Percentiles rank a stretch among this genome's conserved stretches.
These are phyloP conservation scores for Rasamsonia emersonii DNA, from an alignment of 2,329 filamentous ascomycete species.

Conservation along the genomic window DNA sequence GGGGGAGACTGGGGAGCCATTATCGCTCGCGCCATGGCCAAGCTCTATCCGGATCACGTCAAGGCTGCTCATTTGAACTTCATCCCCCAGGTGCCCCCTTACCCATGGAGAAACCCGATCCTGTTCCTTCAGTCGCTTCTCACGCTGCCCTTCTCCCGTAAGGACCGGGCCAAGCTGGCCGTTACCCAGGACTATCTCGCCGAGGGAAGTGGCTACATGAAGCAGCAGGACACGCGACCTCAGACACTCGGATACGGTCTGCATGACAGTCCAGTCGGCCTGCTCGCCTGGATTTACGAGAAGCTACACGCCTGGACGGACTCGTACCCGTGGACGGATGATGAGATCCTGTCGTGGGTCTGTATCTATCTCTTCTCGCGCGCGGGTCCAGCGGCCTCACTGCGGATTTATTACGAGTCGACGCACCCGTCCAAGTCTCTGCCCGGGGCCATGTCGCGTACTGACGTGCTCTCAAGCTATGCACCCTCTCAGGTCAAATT, in stretches of 20 bases:
- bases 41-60: constrained; percentile 49
- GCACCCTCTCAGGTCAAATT: constrained; percentile 41
- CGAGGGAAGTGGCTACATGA: constrained; percentile 43
- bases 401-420: constrained; percentile 65
- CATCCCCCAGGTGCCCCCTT: constrained; percentile 41
- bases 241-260: constrained; percentile 64
- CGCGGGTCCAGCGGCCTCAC: constrained; percentile 59
- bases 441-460: constrained; percentile 10
- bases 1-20: constrained; percentile 63
- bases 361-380: constrained; percentile 63
- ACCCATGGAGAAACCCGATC: constrained; percentile 44
- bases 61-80: constrained; percentile 58
- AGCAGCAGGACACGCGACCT: constrained; percentile 58
- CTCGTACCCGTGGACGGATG: constrained; percentile 62
- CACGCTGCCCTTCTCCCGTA: constrained; percentile 21
- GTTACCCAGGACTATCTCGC: constrained; percentile 15
- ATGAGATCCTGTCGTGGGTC: constrained; percentile 69
- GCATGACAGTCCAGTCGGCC: constrained; percentile 59
- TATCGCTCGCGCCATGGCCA: constrained; percentile 54
- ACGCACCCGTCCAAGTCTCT: constrained; percentile 29
- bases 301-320: constrained; percentile 74
- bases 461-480: constrained; percentile 28
- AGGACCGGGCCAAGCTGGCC: constrained; percentile 16
- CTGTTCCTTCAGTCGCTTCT: constrained; percentile 36
- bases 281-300: constrained; percentile 73